Base-by-base conservation (phyloP, 139 green algal genomes). In the Micromonas pusilla region DNA sequence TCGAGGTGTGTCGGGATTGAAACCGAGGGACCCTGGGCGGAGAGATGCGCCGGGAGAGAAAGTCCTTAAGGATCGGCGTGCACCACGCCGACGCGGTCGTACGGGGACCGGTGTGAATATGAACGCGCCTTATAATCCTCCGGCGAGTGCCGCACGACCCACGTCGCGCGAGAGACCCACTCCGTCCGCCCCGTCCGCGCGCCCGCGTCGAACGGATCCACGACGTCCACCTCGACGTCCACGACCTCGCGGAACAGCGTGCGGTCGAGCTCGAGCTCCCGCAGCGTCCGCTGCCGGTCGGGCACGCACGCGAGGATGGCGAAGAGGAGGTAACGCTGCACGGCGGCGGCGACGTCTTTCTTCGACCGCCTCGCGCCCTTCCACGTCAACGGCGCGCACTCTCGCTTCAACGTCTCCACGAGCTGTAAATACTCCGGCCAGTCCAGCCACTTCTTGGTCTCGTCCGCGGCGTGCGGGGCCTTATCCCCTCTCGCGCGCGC, bases 101-200 rank as follows among this genome's bases (percentile, higher is more conserved):
- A n/a, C n/a, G n/a, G n/a, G n/a, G n/a, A n/a, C n/a, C n/a, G n/a
- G n/a, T n/a, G n/a, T n/a, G n/a, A n/a, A n/a, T n/a, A n/a, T n/a
- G n/a, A n/a, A n/a, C n/a, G n/a, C n/a, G n/a, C n/a, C 26, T 92
- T 93, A 82, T 93, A 91, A 79, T 91, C 86, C 0, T 5, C 70
- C 0, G 84, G 54, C 20, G 62, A 38, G 76, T 75, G 68, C 31
- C 26, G 37, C 57, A 93, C 90, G n/a, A 89, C 54, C 85, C 85
- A 91, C 1, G 19, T 23, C n/a, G n/a, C n/a, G n/a, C n/a, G n/a
- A n/a, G n/a, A n/a, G n/a, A n/a, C n/a, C n/a, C n/a, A 57, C 45
- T 23, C 45, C 45, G 9, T 57, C 9, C 45, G 9, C 30, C 5
- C 2, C 28, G 53, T 77, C 25, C 62, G 76, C 65, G 38, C 54